Base-by-base conservation (phyloP, 2,329 filamentous ascomycete genomes). In the Curvularia sp. region DNA sequence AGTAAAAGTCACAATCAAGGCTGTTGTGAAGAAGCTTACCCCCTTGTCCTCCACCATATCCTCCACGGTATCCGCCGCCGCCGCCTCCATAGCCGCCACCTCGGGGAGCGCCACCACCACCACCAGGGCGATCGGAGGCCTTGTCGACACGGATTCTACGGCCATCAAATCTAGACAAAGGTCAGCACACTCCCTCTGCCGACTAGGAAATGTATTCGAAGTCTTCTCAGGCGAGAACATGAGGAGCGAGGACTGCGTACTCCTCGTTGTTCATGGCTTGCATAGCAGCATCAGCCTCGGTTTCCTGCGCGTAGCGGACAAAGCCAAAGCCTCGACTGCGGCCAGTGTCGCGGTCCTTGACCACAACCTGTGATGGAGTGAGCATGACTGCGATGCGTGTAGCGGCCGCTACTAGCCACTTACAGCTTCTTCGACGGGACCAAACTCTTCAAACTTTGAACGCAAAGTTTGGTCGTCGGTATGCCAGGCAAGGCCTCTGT, bases 261-360 rank as follows among this genome's bases (percentile, higher is more conserved):
- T 97, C 93, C 70, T 91, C 83, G 76, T 93, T 93, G 83, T 95
- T 94, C 91, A 95, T 93, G 65, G 82, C 82, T 45, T 83, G 78
- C 77, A 94, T 94, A 42, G 92, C 92, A 66, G 84, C 84, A 73
- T 93, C 87, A 62, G 92, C 91, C 78, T 93, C 90, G 45, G 83
- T 80, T 65, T 93, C 91, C 65, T 87, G 87, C 50, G 86, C 81
- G 80, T 94, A 99, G 70, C 93, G 91, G 64, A 99, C 94, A 78
- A 98, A 98, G 47, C 95, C 95, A 78, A 98, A 99, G 60, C 95
- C 95, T 78, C 95, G 92, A 84, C 93, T 97, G 78, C 94, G 92
- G 72, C 92, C 91, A 74, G 94, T 97, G 77, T 98, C 94, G 74
- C 93, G 92, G 79, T 99, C 94, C 83, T 97, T 98, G 73, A 98